A percentile compares a stretch with the other conserved stretches of the same genome.
Evolutionary conservation across 116 monocot genomes (phyloP).

Genomic region (Thalassia testudinum): DNA sequence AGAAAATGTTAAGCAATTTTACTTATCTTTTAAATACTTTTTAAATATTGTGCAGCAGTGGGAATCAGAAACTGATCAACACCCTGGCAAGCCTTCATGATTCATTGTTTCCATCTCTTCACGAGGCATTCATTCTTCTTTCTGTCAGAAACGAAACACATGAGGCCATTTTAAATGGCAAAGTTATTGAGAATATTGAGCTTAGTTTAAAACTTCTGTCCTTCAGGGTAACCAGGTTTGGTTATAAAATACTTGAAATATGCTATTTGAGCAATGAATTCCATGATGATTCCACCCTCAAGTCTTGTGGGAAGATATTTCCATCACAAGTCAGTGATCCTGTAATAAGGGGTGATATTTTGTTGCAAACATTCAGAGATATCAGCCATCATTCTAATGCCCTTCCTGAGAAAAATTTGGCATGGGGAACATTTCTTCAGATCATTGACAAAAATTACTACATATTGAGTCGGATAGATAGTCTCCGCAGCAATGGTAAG

Average conservation of each 20-base stretch:
- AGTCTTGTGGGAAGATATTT: constrained; percentile 37
- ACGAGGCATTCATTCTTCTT: constrained; percentile 24
- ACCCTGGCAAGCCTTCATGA: constrained; percentile 67
- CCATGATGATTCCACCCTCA: constrained; percentile 18
- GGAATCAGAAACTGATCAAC: constrained; percentile 45
- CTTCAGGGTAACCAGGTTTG: constrained; percentile 52
- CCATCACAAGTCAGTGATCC: constrained; percentile 80
- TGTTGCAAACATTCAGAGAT: constrained; percentile 64
- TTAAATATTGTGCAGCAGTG: constrained; percentile 36
- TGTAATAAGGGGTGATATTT: constrained; percentile 74
- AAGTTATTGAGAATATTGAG: constrained; percentile 14
- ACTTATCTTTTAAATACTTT: neutral
- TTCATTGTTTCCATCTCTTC: constrained; percentile 55
- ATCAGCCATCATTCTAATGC: constrained; percentile 26
- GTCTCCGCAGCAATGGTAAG: constrained; percentile 44
- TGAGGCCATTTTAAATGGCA: constrained; percentile 4
- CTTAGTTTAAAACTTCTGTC: constrained; percentile 53
- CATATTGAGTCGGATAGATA: constrained; percentile 35
- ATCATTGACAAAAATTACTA: constrained; percentile 48
- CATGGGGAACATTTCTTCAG: constrained; percentile 42
- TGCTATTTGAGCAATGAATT: constrained; percentile 60
- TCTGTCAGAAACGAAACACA: too few species aligned
- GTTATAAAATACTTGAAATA: constrained; percentile 66
- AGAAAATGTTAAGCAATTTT: neutral
- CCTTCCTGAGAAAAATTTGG: constrained; percentile 12